Percentiles rank a stretch among this genome's conserved stretches.
These are phyloP conservation scores for Sporothrix humicola DNA, from an alignment of 2,329 filamentous ascomycete species.

Conservation along the genomic window DNA sequence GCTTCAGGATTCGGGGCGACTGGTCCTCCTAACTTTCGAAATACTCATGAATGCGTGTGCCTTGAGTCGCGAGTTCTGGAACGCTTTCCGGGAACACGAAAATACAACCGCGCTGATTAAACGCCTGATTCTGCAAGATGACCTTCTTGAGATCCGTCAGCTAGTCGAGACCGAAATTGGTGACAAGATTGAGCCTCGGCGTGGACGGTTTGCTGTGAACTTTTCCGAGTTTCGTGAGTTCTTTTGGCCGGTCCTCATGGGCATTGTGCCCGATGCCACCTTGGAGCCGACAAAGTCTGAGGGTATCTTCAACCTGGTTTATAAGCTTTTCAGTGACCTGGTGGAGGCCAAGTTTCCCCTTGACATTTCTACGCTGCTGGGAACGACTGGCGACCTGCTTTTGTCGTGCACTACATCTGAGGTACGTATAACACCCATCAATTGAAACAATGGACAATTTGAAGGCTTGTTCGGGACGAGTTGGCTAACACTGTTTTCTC, in stretches of 20 bases:
- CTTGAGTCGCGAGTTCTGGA: constrained; percentile 50
- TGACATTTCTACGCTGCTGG: constrained; percentile 42
- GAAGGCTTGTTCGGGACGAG: background rate
- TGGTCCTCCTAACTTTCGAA: constrained; percentile 45
- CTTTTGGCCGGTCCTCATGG: constrained; percentile 55
- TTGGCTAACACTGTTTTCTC: background rate
- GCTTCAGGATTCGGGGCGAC: constrained; percentile 31
- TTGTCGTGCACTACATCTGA: constrained; percentile 45
- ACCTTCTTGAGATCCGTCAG: constrained; percentile 47
- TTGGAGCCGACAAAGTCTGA: constrained; percentile 47
- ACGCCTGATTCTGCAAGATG: constrained; percentile 48
- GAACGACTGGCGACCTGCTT: constrained; percentile 40
- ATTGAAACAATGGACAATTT: background rate
- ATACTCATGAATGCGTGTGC: constrained; percentile 51
- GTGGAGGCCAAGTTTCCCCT: constrained; percentile 46
- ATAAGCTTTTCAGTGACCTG: constrained; percentile 50
- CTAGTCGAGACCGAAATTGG: constrained; percentile 46
- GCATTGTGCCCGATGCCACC: constrained; percentile 48
- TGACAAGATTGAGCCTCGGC: constrained; percentile 38
- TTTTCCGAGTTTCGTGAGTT: constrained; percentile 51
- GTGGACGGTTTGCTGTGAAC: constrained; percentile 41
- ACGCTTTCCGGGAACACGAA: constrained; percentile 44
- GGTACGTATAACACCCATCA: constrained; percentile 38
- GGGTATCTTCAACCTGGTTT: constrained; percentile 53
- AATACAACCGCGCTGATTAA: constrained; percentile 43